A percentile compares a stretch with the other conserved stretches of the same genome.
phyloP scores from a whole-genome alignment of 371 early-diverging fungal genomes.

The Conidiobolus incongruus region DNA sequence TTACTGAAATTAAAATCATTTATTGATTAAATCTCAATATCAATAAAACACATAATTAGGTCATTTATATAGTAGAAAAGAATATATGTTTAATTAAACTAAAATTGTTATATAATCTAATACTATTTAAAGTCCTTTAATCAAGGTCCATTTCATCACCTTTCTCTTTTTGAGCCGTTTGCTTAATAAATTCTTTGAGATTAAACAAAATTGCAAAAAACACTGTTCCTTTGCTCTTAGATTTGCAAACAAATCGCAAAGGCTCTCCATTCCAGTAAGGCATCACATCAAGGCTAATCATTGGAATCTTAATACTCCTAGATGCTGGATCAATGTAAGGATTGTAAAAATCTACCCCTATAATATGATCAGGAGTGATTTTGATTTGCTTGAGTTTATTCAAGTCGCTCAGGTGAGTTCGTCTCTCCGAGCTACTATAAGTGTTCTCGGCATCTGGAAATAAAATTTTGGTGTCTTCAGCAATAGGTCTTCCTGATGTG shows the following conservation, averaged over 20 bases:
- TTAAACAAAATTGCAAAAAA: background rate
- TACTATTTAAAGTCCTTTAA: too few relatives aligned
- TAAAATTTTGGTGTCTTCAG: too few relatives aligned
- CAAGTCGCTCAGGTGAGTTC: background rate
- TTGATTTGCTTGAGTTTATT: background rate
- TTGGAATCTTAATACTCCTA: background rate
- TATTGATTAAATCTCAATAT: too few relatives aligned
- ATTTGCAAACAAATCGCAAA: background rate
- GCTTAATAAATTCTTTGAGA: background rate
- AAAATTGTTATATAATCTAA: too few relatives aligned
- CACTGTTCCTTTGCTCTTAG: background rate
- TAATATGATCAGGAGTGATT: background rate
- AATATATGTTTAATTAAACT: too few relatives aligned
- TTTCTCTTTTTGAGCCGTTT: too few relatives aligned
- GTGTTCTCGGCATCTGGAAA: background rate
- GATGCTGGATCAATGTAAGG: background rate
- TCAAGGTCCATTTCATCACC: too few relatives aligned
- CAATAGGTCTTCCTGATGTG: background rate
- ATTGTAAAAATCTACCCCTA: background rate
- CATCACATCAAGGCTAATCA: background rate
- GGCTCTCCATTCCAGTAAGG: background rate
- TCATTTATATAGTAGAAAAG: too few relatives aligned
- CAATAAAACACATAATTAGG: too few relatives aligned
- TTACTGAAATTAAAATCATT: too few relatives aligned
- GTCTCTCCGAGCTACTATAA: background rate